Evolutionary conservation across 2,329 filamentous ascomycete genomes (phyloP).

Genomic region (Pyrenophora seminiperda): DNA sequence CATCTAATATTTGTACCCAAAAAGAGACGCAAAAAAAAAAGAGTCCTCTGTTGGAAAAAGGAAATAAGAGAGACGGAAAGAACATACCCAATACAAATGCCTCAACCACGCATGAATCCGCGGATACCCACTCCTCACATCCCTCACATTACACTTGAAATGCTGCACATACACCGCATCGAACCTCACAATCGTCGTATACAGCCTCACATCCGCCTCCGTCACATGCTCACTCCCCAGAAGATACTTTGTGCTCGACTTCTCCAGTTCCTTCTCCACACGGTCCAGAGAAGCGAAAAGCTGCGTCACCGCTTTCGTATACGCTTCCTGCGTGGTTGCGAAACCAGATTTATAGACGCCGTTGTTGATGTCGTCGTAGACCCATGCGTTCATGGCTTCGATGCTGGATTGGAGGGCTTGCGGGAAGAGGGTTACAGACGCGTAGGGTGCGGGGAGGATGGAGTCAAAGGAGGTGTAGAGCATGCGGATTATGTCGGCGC

Average conservation of each 20-base stretch:
- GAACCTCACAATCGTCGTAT: constrained; percentile 67
- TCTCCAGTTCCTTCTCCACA: constrained; percentile 51
- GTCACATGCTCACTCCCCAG: constrained; percentile 52
- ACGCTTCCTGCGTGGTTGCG: constrained; percentile 59
- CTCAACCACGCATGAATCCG: constrained; percentile 80
- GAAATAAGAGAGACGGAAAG: not conserved
- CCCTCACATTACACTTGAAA: constrained; percentile 80
- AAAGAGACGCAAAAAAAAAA: too few relatives aligned
- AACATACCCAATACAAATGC: constrained; percentile 73
- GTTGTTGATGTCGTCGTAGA: constrained; percentile 59
- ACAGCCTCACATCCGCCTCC: constrained; percentile 58
- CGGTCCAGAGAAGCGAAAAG: constrained; percentile 57
- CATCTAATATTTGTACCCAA: too few relatives aligned
- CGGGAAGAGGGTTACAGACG: constrained; percentile 56
- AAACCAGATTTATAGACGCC: constrained; percentile 60
- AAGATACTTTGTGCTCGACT: constrained; percentile 53
- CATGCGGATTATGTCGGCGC: constrained; percentile 91
- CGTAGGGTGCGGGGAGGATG: too few relatives aligned
- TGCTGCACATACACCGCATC: constrained; percentile 61
- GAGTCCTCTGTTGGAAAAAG: not conserved
- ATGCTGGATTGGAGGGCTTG: constrained; percentile 52
- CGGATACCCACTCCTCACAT: constrained; percentile 85
- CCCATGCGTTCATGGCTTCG: constrained; percentile 58
- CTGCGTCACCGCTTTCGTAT: constrained; percentile 52
- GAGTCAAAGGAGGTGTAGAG: constrained; percentile 79